Conservation (phyloP, 164 flowering plant genomes). For the Platanus orientalis region DNA sequence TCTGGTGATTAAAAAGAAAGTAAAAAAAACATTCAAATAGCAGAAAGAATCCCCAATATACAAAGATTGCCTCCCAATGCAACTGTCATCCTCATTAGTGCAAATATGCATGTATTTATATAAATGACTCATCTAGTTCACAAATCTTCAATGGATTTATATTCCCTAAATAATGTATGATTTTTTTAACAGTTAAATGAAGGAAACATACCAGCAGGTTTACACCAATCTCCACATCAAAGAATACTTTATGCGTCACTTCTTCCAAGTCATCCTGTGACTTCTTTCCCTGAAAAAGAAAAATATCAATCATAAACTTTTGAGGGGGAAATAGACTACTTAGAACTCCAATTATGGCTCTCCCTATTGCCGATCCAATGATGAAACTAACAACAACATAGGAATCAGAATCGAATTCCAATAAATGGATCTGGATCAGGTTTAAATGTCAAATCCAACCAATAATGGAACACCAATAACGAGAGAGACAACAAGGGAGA, state of each 20-base stretch:
- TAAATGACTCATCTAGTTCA: too few relatives aligned
- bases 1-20: too few relatives aligned
- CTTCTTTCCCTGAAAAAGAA: slow-evolving; percentile 45
- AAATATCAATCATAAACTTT: background rate
- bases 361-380: background rate
- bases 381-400: too few relatives aligned
- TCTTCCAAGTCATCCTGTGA: slow-evolving; percentile 50
- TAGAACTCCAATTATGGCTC: background rate
- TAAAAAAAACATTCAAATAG: too few relatives aligned
- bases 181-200: background rate
- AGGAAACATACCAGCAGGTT: slow-evolving; percentile 63
- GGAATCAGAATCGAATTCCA: background rate
- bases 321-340: background rate
- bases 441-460: background rate
- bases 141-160: too few relatives aligned
- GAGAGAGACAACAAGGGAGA: background rate
- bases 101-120: too few relatives aligned
- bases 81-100: too few relatives aligned
- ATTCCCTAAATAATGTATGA: too few relatives aligned
- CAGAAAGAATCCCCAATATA: too few relatives aligned
- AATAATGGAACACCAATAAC: too few relatives aligned
- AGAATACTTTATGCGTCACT: slow-evolving; percentile 75
- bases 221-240: slow-evolving; percentile 81
- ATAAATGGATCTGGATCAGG: too few relatives aligned
- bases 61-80: too few relatives aligned